Evolutionary conservation across 345 rosid genomes (phyloP), one percentile per base, ranked within the genome.

Genomic region (Bruguiera gymnorhiza): DNA sequence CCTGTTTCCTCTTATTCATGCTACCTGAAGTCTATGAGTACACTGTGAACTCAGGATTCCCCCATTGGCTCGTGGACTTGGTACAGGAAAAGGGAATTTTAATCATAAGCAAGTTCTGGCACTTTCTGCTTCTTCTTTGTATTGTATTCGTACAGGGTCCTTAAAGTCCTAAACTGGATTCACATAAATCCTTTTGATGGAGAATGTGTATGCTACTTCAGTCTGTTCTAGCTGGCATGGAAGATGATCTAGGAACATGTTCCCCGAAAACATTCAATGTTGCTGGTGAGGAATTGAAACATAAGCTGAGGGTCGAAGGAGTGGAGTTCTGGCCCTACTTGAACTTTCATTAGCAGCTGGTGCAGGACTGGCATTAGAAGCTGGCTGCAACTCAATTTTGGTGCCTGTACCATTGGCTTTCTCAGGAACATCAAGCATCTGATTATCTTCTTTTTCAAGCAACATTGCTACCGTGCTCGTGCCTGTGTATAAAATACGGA

Each of bases 391-490:
- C 81, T 88, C 92, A 2, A 87, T 75, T 70, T 76, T 88, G 1
- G 63, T 65, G 71, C 36, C 68, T 55, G 69, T 53, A 62, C 60
- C 65, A 20, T 16, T 50, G 46, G 70, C 69, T 43, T 59, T 39
- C 34, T 83, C 86, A 29, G 86, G 79, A 68, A 79, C 70, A 62
- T 89, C 97, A 43, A 89, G 73, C 71, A 78, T 62, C 39, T 79
- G 88, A 70, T 81, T 84, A 72, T 93, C 92, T 21, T 85, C 80
- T 69, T 93, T 97, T 65, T 91, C 96, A 3, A 83, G 77, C 9
- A 96, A 89, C 80, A 86, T 81, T 27, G 32, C 5, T 30, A 91
- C 73, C 6, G 96, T 89, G 83, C 97, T 88, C 30, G 96, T 84
- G 63, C 89, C 98, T 4, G 96, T 91, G 63, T 76, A 89, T 53